Evolutionary conservation across 2,329 filamentous ascomycete species (phyloP).

Genomic region (Daldinia sp.): DNA sequence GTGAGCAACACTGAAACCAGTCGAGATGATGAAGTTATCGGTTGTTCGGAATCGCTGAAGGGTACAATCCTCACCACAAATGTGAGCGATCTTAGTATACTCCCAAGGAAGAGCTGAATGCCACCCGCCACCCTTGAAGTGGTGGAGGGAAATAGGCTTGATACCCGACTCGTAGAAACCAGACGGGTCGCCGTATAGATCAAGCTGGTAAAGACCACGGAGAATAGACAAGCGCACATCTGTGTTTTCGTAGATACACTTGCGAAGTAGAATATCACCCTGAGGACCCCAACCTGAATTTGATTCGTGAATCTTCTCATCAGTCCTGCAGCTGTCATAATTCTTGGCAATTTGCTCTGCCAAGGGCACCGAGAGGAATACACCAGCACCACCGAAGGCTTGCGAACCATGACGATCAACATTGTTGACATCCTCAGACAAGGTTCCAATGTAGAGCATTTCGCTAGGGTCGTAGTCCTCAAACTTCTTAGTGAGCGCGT

Average conservation of each 20-base stretch:
- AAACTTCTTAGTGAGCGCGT: conserved; percentile 60
- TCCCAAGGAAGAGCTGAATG: conserved; percentile 63
- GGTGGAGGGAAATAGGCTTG: conserved; percentile 68
- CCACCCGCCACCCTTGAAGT: conserved; percentile 70
- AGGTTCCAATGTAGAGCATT: conserved; percentile 66
- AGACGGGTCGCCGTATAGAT: conserved; percentile 66
- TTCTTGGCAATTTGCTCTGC: conserved; percentile 56
- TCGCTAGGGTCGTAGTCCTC: conserved; percentile 59
- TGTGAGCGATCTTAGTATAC: conserved; percentile 64
- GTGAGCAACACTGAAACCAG: conserved; percentile 66
- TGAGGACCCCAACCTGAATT: conserved; percentile 67
- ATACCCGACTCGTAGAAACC: conserved; percentile 71
- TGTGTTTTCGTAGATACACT: conserved; percentile 71
- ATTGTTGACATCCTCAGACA: conserved; percentile 69
- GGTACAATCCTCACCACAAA: conserved; percentile 68
- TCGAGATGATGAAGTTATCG: conserved; percentile 64
- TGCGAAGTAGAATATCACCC: conserved; percentile 68
- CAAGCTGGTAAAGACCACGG: conserved; percentile 67
- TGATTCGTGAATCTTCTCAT: conserved; percentile 61
- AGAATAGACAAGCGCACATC: conserved; percentile 64
- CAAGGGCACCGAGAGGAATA: conserved; percentile 65
- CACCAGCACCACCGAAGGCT: conserved; percentile 69
- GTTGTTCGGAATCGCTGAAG: conserved; percentile 65
- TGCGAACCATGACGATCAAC: conserved; percentile 68
- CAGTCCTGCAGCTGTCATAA: conserved; percentile 56